These are phyloP conservation scores for Phialophora macrospora DNA, from an alignment of 2,329 filamentous ascomycete genomes.

Conservation along the genomic window DNA sequence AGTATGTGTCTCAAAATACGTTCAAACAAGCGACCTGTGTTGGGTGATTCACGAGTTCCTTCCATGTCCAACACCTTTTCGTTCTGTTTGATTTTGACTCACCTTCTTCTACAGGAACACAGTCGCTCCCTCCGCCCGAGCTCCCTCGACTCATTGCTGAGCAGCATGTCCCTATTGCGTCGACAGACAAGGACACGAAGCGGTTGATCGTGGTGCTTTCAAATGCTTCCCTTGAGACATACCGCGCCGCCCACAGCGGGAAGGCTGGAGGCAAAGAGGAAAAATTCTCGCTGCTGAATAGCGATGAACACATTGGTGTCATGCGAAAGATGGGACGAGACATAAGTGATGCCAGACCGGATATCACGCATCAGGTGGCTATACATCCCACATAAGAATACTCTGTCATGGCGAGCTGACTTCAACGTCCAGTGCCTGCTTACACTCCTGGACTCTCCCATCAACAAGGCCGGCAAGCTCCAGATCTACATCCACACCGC, in stretches of 20 bases:
- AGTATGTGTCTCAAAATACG: slow-evolving; percentile 30
- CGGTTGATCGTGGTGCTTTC: slow-evolving; percentile 94
- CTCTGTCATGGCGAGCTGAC: slow-evolving; percentile 36
- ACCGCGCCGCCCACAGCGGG: slow-evolving; percentile 82
- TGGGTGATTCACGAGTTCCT: neutral
- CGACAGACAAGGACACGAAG: slow-evolving; percentile 86
- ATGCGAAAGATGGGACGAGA: slow-evolving; percentile 99
- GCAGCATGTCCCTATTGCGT: slow-evolving; percentile 81
- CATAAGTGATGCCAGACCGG: slow-evolving; percentile 94
- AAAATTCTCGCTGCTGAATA: slow-evolving; percentile 97
- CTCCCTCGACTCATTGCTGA: slow-evolving; percentile 92
- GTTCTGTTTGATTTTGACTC: slow-evolving; percentile 13
- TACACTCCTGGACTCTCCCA: slow-evolving; percentile 93
- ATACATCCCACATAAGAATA: slow-evolving; percentile 26
- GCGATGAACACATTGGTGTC: slow-evolving; percentile 97
- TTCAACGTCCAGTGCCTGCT: slow-evolving; percentile 75
- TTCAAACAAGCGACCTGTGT: slow-evolving; percentile 7
- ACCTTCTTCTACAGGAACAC: slow-evolving; percentile 68
- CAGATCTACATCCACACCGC: slow-evolving; percentile 99
- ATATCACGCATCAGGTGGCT: slow-evolving; percentile 95
- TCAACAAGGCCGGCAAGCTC: slow-evolving; percentile 97
- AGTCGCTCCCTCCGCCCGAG: slow-evolving; percentile 89
- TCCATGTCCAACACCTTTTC: neutral
- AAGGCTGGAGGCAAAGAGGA: slow-evolving; percentile 75
- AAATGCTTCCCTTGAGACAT: slow-evolving; percentile 96